phyloP scores from a whole-genome alignment of 148 eudicot genomes.

The Hydrangea macrophylla region DNA sequence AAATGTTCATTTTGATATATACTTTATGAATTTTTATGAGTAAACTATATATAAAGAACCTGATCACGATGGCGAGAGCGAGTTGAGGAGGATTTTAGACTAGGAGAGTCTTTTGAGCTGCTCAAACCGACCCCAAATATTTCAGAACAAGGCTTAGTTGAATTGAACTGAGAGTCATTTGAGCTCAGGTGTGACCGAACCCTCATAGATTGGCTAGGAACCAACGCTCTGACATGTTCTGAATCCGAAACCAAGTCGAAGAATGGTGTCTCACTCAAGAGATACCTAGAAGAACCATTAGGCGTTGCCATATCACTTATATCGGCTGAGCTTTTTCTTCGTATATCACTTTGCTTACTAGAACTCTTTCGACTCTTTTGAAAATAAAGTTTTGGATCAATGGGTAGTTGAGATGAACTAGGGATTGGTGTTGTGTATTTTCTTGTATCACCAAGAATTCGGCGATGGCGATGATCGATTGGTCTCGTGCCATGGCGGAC shows the following conservation, averaged over 20 bases:
- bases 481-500: conserved; percentile 42
- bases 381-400: conserved; percentile 46
- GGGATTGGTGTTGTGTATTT: conserved; percentile 33
- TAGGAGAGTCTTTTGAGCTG: conserved; percentile 27
- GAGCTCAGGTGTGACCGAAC: neutral
- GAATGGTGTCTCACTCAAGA: conserved; percentile 48
- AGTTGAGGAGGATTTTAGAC: conserved; percentile 35
- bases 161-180: conserved; percentile 12
- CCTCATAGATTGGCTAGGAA: conserved; percentile 15
- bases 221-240: conserved; percentile 18
- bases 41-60: conserved; percentile 25
- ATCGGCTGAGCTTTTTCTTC: conserved; percentile 62
- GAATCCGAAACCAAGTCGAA: conserved; percentile 15
- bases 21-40: neutral
- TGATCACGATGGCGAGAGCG: conserved; percentile 36
- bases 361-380: conserved; percentile 34
- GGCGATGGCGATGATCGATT: conserved; percentile 24
- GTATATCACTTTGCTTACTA: conserved; percentile 13
- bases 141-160: too few species aligned
- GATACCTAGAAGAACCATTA: conserved; percentile 47
- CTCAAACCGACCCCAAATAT: too few species aligned
- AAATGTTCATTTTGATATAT: neutral
- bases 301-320: conserved; percentile 34
- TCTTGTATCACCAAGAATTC: neutral
- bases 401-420: conserved; percentile 60